Percentiles rank a stretch among this genome's conserved stretches.
Conservation (phyloP, 1,284 basidiomycete species). For the Pseudozyma sp. region DNA sequence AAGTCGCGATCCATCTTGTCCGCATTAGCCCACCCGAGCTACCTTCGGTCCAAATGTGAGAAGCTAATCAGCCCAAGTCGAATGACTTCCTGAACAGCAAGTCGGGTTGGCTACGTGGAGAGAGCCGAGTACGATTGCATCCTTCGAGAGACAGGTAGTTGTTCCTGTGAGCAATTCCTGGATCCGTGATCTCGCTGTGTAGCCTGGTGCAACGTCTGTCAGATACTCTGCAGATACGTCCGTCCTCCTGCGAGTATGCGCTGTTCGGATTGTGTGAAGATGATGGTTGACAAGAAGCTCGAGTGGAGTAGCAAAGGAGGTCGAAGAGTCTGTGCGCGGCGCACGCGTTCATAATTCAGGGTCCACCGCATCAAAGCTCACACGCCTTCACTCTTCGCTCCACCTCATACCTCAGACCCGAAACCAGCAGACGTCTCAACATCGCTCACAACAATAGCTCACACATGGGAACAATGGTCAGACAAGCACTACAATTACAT, state of each 20-base stretch:
- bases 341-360: constrained; percentile 17
- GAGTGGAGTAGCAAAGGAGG: not conserved
- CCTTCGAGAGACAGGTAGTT: no score
- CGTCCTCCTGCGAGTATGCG: no score
- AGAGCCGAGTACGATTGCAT: no score
- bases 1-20: constrained; percentile 60
- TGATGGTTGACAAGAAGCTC: not conserved
- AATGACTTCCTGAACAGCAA: not conserved
- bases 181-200: no score
- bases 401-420: not conserved
- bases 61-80: no score
- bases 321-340: constrained; percentile 26
- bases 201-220: no score
- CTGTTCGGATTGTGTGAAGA: no score
- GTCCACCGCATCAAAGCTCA: constrained; percentile 7
- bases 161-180: no score
- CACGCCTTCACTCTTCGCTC: not conserved
- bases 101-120: no score
- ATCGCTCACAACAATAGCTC: not conserved
- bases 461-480: no score
- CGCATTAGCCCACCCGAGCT: not conserved
- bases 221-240: no score
- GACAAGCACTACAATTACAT: not conserved
- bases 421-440: not conserved
- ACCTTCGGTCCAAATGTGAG: not conserved